Conservation (phyloP, 2,329 filamentous ascomycete species). For the Cytospora paraplurivora region DNA sequence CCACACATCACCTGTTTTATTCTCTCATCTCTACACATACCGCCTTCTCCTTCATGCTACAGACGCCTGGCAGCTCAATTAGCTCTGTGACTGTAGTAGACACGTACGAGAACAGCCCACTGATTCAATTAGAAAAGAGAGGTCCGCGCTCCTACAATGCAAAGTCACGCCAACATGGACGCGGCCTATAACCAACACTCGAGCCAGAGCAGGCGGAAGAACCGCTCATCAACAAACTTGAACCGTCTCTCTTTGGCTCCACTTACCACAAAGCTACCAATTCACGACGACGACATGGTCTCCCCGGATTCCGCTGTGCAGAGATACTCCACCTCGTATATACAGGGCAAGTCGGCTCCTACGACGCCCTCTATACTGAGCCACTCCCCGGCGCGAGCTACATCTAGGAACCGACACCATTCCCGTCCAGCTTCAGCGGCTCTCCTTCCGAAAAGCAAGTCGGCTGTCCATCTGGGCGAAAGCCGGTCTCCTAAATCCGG, state of each 20-base stretch:
- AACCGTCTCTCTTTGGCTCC: conserved; percentile 66
- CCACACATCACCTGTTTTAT: conserved; percentile 25
- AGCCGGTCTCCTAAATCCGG: conserved; percentile 28
- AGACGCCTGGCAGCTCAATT: conserved; percentile 8
- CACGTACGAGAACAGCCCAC: not conserved
- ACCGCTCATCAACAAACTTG: conserved; percentile 60
- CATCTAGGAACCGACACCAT: conserved; percentile 46
- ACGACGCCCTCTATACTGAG: conserved; percentile 66
- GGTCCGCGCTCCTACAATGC: not conserved
- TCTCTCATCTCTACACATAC: conserved; percentile 2
- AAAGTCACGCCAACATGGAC: conserved; percentile 50
- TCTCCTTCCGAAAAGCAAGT: conserved; percentile 62
- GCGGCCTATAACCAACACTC: conserved; percentile 61
- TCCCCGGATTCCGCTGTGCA: conserved; percentile 37
- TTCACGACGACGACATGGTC: conserved; percentile 55
- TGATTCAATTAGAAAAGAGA: not conserved
- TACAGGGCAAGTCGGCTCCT: conserved; percentile 64
- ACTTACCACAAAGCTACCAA: conserved; percentile 61
- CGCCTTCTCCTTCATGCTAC: conserved; percentile 1
- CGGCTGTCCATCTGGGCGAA: conserved; percentile 55
- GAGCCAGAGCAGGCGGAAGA: conserved; percentile 58
- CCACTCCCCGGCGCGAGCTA: conserved; percentile 54
- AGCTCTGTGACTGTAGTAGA: not conserved
- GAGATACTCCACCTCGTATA: conserved; percentile 52
- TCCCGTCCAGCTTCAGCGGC: conserved; percentile 41